Conservation (phyloP, 306 rosid genomes). For the Lagenaria siceraria region DNA sequence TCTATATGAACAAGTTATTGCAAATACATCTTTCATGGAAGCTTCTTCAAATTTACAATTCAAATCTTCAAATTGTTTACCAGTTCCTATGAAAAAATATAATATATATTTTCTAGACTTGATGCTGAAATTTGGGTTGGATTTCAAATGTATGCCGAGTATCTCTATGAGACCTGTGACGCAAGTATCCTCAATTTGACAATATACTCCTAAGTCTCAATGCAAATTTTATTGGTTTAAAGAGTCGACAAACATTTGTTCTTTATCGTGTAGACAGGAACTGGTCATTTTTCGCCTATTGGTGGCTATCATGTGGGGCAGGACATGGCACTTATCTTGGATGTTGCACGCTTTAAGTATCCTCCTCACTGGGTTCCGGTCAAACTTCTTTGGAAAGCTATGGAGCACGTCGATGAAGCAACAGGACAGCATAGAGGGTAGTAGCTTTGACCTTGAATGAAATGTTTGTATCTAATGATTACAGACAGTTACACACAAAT, state of each 20-base stretch:
- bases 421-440: slow-evolving; percentile 72
- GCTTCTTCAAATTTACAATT: not conserved
- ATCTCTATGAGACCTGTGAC: not conserved
- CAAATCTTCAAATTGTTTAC: not conserved
- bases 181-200: not conserved
- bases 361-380: slow-evolving; percentile 99
- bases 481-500: not conserved
- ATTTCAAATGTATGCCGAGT: not conserved
- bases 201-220: not conserved
- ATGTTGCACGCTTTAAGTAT: slow-evolving; percentile 92
- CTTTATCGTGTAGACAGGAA: slow-evolving; percentile 55
- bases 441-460: not conserved
- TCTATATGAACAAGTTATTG: not conserved
- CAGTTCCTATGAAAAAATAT: too few species aligned
- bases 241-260: not conserved
- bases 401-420: slow-evolving; percentile 49
- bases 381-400: slow-evolving; percentile 76
- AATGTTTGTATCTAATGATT: not conserved
- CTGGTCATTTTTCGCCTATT: slow-evolving; percentile 93
- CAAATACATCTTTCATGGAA: not conserved
- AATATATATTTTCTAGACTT: not conserved
- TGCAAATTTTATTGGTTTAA: not conserved
- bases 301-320: slow-evolving; percentile 79
- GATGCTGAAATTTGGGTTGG: not conserved
- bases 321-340: slow-evolving; percentile 87